A percentile compares a stretch with the other conserved stretches of the same genome.
Conservation (phyloP, 2,329 filamentous ascomycete genomes). For the Fusarium tanahbumbuense region DNA sequence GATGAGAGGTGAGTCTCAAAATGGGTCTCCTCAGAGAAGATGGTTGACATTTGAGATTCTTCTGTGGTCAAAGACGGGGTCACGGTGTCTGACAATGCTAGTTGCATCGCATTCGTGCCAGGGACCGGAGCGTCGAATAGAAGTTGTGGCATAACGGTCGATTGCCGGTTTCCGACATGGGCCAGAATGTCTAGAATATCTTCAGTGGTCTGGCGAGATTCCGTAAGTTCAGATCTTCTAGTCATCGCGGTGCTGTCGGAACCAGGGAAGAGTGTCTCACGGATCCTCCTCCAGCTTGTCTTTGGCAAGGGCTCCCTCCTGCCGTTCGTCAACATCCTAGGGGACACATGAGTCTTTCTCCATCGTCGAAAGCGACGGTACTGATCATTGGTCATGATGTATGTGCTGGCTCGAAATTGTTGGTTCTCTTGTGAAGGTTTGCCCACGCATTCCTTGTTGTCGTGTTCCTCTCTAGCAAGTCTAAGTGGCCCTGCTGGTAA, state of each 20-base stretch:
- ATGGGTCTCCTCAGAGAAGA: background rate
- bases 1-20: background rate
- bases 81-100: background rate
- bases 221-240: background rate
- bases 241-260: background rate
- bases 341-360: slow-evolving; percentile 5
- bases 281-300: slow-evolving; percentile 22
- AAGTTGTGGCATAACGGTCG: background rate
- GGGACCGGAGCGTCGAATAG: background rate
- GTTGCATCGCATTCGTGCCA: background rate
- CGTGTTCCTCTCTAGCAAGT: fast-evolving
- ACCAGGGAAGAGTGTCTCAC: slow-evolving; percentile 4
- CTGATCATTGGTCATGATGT: background rate
- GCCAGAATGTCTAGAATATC: too few relatives aligned
- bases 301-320: background rate
- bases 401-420: fast-evolving
- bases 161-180: too few relatives aligned
- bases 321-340: too few relatives aligned
- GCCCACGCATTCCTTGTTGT: fast-evolving
- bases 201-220: too few relatives aligned
- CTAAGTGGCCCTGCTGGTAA: fast-evolving
- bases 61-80: background rate
- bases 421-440: background rate
- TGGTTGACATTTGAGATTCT: background rate
- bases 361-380: background rate